Evolutionary conservation across 2,329 filamentous ascomycete genomes (phyloP).

Genomic region (Mycogone perniciosa): DNA sequence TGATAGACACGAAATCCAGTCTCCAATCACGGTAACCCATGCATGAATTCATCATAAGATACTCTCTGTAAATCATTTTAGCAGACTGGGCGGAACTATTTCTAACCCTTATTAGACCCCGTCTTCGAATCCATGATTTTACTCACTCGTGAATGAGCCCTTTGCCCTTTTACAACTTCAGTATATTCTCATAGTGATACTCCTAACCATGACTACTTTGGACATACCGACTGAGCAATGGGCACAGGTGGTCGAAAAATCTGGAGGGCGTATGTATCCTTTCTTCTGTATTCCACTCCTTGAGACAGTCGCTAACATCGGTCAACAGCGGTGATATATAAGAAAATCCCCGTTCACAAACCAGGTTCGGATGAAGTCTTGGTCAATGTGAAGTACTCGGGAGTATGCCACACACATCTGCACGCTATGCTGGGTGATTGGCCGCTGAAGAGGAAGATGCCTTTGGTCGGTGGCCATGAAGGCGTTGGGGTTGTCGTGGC

Average conservation of each 20-base stretch:
- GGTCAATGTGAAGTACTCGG: constrained; percentile 83
- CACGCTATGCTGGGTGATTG: constrained; percentile 82
- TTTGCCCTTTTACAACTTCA: too few relatives aligned
- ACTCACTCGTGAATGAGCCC: too few relatives aligned
- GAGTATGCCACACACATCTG: constrained; percentile 84
- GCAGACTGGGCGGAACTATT: too few relatives aligned
- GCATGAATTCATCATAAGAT: too few relatives aligned
- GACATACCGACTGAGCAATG: constrained; percentile 83
- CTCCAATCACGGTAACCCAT: too few relatives aligned
- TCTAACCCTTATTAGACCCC: too few relatives aligned
- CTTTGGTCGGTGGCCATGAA: constrained; percentile 75
- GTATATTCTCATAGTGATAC: too few relatives aligned
- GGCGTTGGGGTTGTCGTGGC: constrained; percentile 80
- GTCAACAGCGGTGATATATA: constrained; percentile 56
- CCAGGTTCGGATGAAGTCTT: constrained; percentile 88
- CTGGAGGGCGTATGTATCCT: constrained; percentile 55
- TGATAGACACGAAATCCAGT: too few relatives aligned
- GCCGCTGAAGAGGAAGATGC: constrained; percentile 76
- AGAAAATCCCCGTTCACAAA: constrained; percentile 72
- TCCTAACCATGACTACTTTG: too few relatives aligned
- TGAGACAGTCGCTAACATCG: constrained; percentile 4
- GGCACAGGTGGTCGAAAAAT: constrained; percentile 85
- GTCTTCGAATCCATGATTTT: too few relatives aligned
- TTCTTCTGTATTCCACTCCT: neutral
- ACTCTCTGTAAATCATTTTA: too few relatives aligned